Conservation (phyloP, 2,329 filamentous ascomycete genomes). For the Stachybotrys chartarum region DNA sequence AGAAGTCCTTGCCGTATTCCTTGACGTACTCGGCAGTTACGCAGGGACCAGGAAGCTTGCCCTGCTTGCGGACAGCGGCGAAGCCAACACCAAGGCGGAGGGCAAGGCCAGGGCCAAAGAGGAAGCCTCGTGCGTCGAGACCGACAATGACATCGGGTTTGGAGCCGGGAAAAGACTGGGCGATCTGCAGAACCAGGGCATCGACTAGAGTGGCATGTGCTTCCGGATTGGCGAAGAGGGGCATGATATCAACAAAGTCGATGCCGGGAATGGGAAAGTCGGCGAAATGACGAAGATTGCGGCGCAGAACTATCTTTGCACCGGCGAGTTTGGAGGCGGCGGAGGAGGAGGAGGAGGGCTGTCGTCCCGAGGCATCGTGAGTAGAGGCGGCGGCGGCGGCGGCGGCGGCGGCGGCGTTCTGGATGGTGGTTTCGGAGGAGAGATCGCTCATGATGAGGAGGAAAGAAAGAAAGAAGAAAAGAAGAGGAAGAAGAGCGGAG, state of each 20-base stretch:
- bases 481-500: constrained; percentile 20
- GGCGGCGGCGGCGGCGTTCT: constrained; percentile 15
- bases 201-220: constrained; percentile 72
- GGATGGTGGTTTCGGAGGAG: constrained; percentile 14
- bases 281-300: constrained; percentile 73
- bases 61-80: constrained; percentile 88
- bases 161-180: constrained; percentile 49
- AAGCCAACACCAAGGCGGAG: constrained; percentile 77
- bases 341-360: constrained; percentile 55
- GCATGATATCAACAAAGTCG: constrained; percentile 96
- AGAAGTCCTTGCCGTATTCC: constrained; percentile 92
- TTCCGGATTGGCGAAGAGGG: constrained; percentile 74
- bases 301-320: constrained; percentile 64
- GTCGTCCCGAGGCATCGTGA: constrained; percentile 56
- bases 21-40: constrained; percentile 84
- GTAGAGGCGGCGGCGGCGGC: constrained; percentile 20
- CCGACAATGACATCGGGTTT: constrained; percentile 88
- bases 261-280: constrained; percentile 92
- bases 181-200: constrained; percentile 78
- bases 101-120: constrained; percentile 88
- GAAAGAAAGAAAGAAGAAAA: constrained; percentile 12
- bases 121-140: constrained; percentile 87
- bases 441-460: constrained; percentile 24
- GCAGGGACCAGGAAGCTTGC: constrained; percentile 88
- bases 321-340: constrained; percentile 57